phyloP scores from a whole-genome alignment of 148 eudicot species.

The Rhododendron molle region DNA sequence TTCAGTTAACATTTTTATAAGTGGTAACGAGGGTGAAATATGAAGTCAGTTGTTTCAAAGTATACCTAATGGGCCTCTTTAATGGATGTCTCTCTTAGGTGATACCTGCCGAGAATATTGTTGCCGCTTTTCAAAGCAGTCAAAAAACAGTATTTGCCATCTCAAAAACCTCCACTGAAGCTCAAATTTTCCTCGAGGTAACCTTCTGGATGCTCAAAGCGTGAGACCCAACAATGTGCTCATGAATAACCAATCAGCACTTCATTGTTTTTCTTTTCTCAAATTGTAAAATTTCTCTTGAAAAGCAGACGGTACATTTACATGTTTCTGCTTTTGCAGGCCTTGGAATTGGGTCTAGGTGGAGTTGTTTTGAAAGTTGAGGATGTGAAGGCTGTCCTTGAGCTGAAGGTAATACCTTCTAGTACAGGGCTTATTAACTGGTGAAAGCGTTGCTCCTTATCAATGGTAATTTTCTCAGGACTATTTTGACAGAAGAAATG shows the following conservation, averaged over 20 bases:
- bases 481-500: conserved; percentile 73
- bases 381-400: conserved; percentile 59
- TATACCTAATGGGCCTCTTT: neutral
- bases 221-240: neutral
- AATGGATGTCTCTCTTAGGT: conserved; percentile 36
- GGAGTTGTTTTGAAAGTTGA: conserved; percentile 81
- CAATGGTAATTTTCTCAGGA: conserved; percentile 49
- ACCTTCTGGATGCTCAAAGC: neutral
- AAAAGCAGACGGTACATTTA: conserved; percentile 3
- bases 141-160: conserved; percentile 64
- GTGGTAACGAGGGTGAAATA: neutral
- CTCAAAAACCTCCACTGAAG: conserved; percentile 60
- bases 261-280: neutral
- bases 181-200: conserved; percentile 84
- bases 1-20: neutral
- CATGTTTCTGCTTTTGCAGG: conserved; percentile 40
- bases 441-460: conserved; percentile 17
- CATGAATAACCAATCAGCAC: neutral
- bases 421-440: conserved; percentile 8
- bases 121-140: conserved; percentile 75
- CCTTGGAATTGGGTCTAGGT: conserved; percentile 81
- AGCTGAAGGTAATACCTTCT: conserved; percentile 59
- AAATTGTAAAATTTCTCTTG: neutral
- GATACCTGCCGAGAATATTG: conserved; percentile 92
- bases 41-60: neutral